Conservation (phyloP, 345 rosid species). For the Lepidium didymum region DNA sequence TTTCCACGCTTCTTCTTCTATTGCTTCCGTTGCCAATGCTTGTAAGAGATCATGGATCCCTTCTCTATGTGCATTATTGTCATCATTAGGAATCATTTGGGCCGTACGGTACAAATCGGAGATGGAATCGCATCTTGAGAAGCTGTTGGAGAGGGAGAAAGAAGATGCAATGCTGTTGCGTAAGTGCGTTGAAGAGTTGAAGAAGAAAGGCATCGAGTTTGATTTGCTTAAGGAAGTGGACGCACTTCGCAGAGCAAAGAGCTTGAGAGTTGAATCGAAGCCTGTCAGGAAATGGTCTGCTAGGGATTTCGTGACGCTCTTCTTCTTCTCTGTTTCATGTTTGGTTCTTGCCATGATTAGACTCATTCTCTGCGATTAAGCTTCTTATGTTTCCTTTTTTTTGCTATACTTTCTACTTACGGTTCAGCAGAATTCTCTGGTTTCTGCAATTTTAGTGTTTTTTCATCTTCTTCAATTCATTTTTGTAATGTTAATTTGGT, state of each 20-base stretch:
- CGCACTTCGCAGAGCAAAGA: conserved; percentile 89
- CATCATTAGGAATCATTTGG: conserved; percentile 78
- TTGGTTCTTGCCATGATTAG: conserved; percentile 71
- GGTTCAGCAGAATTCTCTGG: conserved; percentile 27
- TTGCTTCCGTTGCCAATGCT: background rate
- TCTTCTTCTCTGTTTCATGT: conserved; percentile 72
- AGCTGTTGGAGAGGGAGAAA: conserved; percentile 74
- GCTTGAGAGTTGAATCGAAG: conserved; percentile 65
- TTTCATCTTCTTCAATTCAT: background rate
- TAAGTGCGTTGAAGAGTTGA: conserved; percentile 85
- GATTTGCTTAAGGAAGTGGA: conserved; percentile 94
- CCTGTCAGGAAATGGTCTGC: conserved; percentile 77
- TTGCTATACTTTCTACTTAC: background rate
- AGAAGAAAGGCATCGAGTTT: conserved; percentile 82
- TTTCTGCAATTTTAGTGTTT: conserved; percentile 17
- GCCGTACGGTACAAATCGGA: conserved; percentile 80
- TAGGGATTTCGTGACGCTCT: conserved; percentile 65
- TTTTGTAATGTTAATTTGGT: background rate
- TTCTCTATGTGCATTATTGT: conserved; percentile 53
- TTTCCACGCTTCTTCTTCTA: conserved; percentile 51
- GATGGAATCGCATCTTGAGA: conserved; percentile 66
- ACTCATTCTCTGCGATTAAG: conserved; percentile 57
- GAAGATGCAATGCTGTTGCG: conserved; percentile 74
- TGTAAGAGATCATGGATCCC: conserved; percentile 85
- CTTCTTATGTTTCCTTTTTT: background rate